Conservation (phyloP, 2,329 filamentous ascomycete species). For the Fusarium verticillioides region DNA sequence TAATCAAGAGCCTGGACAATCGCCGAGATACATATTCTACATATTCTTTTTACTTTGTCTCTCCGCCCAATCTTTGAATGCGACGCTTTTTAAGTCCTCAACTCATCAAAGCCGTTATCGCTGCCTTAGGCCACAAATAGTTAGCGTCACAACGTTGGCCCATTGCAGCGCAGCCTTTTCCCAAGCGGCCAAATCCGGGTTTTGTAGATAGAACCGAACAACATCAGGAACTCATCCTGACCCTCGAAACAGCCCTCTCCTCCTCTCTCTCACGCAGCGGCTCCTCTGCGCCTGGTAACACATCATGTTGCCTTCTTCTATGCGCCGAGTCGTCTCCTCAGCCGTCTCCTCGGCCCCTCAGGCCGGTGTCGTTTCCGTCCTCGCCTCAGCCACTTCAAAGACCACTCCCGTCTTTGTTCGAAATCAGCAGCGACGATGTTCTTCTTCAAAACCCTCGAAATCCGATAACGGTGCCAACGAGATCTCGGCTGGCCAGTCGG, state of each 20-base stretch:
- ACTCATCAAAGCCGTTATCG: constrained; percentile 40
- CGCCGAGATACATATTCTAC: not conserved
- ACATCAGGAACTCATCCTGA: constrained; percentile 49
- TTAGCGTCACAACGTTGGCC: constrained; percentile 42
- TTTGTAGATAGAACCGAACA: constrained; percentile 49
- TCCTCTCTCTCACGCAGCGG: constrained; percentile 29
- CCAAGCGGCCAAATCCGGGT: constrained; percentile 52
- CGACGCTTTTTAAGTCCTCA: constrained; percentile 3
- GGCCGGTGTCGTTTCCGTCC: constrained; percentile 55
- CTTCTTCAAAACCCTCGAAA: constrained; percentile 71
- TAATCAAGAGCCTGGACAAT: not conserved
- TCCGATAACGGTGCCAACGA: constrained; percentile 67
- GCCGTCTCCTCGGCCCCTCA: constrained; percentile 59
- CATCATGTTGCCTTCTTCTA: constrained; percentile 65
- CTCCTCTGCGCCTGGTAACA: constrained; percentile 44
- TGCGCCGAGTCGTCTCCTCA: constrained; percentile 64
- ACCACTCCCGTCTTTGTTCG: constrained; percentile 52
- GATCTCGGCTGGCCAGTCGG: constrained; percentile 60
- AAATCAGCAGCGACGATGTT: constrained; percentile 65
- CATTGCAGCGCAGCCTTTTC: constrained; percentile 49
- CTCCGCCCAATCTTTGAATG: not conserved
- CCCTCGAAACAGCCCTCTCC: constrained; percentile 34
- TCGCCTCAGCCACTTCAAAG: constrained; percentile 56
- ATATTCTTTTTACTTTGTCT: not conserved
- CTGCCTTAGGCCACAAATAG: constrained; percentile 52